phyloP scores from a whole-genome alignment of 148 eudicot species.

The Cornus florida region DNA sequence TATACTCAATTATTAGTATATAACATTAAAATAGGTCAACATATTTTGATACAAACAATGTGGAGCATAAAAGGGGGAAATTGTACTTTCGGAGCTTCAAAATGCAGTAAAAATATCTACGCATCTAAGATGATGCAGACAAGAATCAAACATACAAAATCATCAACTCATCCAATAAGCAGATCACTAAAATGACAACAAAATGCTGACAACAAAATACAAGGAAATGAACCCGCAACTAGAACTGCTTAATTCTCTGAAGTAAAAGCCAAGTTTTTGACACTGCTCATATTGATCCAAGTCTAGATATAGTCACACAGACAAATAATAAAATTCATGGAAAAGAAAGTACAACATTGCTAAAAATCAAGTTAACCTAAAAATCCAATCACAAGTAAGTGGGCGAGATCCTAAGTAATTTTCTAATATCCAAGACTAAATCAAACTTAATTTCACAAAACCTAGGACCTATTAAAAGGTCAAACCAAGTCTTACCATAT shows the following conservation, averaged over 20 bases:
- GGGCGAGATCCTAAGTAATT: neutral
- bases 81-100: neutral
- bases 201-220: neutral
- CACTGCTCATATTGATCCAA: too few species aligned
- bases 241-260: neutral
- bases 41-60: neutral
- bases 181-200: too few species aligned
- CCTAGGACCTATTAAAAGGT: neutral
- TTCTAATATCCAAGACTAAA: neutral
- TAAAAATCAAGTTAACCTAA: neutral
- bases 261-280: neutral
- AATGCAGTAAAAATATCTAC: neutral
- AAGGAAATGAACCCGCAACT: neutral
- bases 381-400: neutral
- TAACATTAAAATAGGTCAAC: neutral
- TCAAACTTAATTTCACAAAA: neutral
- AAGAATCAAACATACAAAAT: neutral
- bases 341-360: neutral
- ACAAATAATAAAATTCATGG: neutral
- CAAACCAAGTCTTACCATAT: neutral
- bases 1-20: neutral
- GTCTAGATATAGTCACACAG: too few species aligned
- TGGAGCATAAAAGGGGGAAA: neutral
- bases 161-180: too few species aligned
- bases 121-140: neutral